These are phyloP conservation scores for Iris pallida DNA, from an alignment of 116 monocot species.

Conservation along the genomic window DNA sequence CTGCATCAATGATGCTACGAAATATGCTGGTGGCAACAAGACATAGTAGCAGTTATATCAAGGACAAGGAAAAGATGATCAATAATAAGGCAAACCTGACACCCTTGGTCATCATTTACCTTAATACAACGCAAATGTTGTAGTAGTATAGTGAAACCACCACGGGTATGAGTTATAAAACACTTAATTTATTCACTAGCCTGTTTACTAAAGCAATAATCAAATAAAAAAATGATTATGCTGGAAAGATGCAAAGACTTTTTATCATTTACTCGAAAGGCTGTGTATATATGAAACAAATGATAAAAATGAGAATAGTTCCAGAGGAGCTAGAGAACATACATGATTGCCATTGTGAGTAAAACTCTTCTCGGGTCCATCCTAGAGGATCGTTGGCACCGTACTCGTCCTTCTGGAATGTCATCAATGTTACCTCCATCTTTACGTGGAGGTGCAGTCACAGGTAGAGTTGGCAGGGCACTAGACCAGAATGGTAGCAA, in stretches of 20 bases:
- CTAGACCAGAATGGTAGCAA: conserved; percentile 93
- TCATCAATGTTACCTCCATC: conserved; percentile 46
- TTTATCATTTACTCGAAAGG: neutral
- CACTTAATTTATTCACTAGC: neutral
- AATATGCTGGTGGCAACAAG: too few relatives aligned
- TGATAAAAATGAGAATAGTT: neutral
- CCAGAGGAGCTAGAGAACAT: conserved; percentile 7
- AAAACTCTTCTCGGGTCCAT: conserved; percentile 93
- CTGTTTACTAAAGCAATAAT: neutral
- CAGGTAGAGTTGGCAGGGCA: conserved; percentile 81
- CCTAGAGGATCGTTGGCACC: conserved; percentile 76
- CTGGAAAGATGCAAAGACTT: too few relatives aligned
- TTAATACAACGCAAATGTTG: too few relatives aligned
- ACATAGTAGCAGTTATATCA: too few relatives aligned
- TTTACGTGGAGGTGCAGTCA: conserved; percentile 81
- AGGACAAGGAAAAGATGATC: too few relatives aligned
- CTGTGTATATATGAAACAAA: neutral
- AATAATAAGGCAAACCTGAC: too few relatives aligned
- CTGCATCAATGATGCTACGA: too few relatives aligned
- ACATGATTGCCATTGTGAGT: conserved; percentile 83
- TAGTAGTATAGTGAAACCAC: neutral
- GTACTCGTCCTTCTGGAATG: conserved; percentile 57
- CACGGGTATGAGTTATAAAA: neutral
- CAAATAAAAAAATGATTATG: neutral
- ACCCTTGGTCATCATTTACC: too few relatives aligned